Conservation (phyloP, 1,139 yeast species). For the Geotrichum carabidarum region DNA sequence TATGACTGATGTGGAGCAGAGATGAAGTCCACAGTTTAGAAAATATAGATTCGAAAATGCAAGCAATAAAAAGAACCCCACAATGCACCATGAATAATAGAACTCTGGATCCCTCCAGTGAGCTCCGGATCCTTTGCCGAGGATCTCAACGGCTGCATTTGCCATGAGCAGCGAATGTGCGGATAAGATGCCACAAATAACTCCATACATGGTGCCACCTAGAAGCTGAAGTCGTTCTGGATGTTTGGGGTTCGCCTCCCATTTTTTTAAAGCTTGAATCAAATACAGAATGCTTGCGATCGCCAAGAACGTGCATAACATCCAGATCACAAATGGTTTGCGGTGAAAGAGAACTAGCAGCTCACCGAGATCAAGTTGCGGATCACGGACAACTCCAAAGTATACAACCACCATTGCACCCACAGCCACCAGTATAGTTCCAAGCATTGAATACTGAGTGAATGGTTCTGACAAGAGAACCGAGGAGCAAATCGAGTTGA, state of each 20-base stretch:
- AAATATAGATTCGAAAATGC: slow-evolving; percentile 71
- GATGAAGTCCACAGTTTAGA: slow-evolving; percentile 67
- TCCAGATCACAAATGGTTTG: slow-evolving; percentile 46
- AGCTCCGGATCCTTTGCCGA: slow-evolving; percentile 37
- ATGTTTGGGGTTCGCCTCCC: slow-evolving; percentile 16
- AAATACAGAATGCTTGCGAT: slow-evolving; percentile 31
- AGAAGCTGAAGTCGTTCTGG: slow-evolving; percentile 17
- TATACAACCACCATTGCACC: slow-evolving; percentile 80
- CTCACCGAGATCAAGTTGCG: slow-evolving; percentile 47
- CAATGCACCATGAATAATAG: slow-evolving; percentile 46
- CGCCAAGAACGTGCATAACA: slow-evolving; percentile 37
- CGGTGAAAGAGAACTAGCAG: slow-evolving; percentile 43
- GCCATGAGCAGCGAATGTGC: slow-evolving; percentile 85
- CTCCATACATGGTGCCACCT: slow-evolving; percentile 59
- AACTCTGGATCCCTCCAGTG: slow-evolving; percentile 35
- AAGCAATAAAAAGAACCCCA: slow-evolving; percentile 52
- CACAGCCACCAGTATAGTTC: slow-evolving; percentile 61
- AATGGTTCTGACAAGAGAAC: slow-evolving; percentile 64
- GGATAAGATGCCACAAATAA: slow-evolving; percentile 73
- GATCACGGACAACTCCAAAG: slow-evolving; percentile 59
- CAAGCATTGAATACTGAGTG: slow-evolving; percentile 52
- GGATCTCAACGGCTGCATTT: slow-evolving; percentile 70
- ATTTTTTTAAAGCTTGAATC: slow-evolving; percentile 17
- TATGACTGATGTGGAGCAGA: slow-evolving; percentile 71
- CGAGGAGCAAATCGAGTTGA: slow-evolving; percentile 73